A percentile compares a stretch with the other conserved stretches of the same genome.
phyloP scores from a whole-genome alignment of 116 monocot species.

The Cymodocea nodosa region DNA sequence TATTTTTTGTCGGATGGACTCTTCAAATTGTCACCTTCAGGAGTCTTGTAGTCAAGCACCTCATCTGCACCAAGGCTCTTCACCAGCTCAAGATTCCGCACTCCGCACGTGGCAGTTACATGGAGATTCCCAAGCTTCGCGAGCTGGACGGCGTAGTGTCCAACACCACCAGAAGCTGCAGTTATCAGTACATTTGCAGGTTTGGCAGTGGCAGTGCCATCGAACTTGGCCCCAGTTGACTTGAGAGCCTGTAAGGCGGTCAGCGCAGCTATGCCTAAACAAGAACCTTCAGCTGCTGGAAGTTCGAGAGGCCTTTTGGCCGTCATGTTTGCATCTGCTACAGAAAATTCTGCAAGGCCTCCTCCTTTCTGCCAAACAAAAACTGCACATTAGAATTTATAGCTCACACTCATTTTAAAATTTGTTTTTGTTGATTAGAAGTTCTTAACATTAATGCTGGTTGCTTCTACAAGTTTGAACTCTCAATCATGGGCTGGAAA shows the following conservation, averaged over 20 bases:
- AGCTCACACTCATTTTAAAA: no score
- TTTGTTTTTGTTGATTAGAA: no score
- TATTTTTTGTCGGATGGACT: constrained; percentile 66
- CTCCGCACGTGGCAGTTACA: constrained; percentile 76
- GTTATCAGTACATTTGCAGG: constrained; percentile 51
- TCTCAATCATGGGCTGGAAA: no score
- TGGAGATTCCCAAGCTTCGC: constrained; percentile 50
- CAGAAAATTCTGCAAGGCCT: constrained; percentile 64
- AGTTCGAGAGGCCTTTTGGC: constrained; percentile 36
- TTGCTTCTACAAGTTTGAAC: no score
- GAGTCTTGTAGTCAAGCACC: constrained; percentile 71
- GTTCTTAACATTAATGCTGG: no score
- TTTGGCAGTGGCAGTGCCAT: constrained; percentile 6
- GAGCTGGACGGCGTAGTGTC: constrained; percentile 58
- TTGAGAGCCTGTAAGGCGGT: constrained; percentile 61
- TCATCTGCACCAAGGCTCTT: constrained; percentile 58
- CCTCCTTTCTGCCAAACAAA: constrained; percentile 39
- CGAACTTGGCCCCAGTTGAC: constrained; percentile 11
- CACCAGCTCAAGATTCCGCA: constrained; percentile 49
- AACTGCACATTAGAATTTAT: no score
- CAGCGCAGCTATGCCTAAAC: constrained; percentile 35
- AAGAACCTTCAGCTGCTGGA: constrained; percentile 41
- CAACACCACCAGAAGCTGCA: constrained; percentile 79
- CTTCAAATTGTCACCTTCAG: constrained; percentile 40
- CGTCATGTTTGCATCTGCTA: constrained; percentile 20